Conservation (phyloP, 2,329 filamentous ascomycete genomes). For the Fusarium algeriense region DNA sequence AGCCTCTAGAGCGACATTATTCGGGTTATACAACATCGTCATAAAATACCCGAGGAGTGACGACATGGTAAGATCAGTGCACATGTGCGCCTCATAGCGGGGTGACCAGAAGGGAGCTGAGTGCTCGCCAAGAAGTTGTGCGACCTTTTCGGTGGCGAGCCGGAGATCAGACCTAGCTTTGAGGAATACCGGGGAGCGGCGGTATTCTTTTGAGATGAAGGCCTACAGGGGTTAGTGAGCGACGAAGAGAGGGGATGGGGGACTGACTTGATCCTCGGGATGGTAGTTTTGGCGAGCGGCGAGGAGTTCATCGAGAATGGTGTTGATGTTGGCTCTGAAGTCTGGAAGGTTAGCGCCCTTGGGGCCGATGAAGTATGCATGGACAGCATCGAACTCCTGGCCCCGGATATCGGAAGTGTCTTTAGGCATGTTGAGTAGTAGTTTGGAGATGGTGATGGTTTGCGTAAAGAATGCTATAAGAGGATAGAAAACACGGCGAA, state of each 20-base stretch:
- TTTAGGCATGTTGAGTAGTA: constrained; percentile 6
- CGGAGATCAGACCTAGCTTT: constrained; percentile 51
- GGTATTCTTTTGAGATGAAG: constrained; percentile 55
- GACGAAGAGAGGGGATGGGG: fast-evolving
- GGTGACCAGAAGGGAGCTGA: constrained; percentile 62
- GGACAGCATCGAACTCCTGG: constrained; percentile 41
- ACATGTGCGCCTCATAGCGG: constrained; percentile 62
- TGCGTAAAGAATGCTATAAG: background rate
- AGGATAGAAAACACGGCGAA: background rate
- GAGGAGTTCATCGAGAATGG: constrained; percentile 54
- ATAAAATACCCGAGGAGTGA: constrained; percentile 60
- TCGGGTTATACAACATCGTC: constrained; percentile 64
- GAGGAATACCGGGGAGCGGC: constrained; percentile 52
- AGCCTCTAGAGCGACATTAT: constrained; percentile 61
- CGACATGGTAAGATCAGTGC: constrained; percentile 57
- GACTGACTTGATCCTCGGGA: constrained; percentile 51
- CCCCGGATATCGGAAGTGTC: background rate
- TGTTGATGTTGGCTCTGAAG: constrained; percentile 55
- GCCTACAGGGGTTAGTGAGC: background rate
- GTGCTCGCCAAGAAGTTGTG: constrained; percentile 55
- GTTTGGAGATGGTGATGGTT: background rate
- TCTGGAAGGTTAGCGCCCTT: constrained; percentile 57
- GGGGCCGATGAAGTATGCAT: constrained; percentile 59
- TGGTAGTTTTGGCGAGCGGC: constrained; percentile 52
- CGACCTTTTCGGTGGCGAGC: constrained; percentile 52